Evolutionary conservation across 2,329 filamentous ascomycete species (phyloP).

Genomic region (Trichoderma guizhouense): DNA sequence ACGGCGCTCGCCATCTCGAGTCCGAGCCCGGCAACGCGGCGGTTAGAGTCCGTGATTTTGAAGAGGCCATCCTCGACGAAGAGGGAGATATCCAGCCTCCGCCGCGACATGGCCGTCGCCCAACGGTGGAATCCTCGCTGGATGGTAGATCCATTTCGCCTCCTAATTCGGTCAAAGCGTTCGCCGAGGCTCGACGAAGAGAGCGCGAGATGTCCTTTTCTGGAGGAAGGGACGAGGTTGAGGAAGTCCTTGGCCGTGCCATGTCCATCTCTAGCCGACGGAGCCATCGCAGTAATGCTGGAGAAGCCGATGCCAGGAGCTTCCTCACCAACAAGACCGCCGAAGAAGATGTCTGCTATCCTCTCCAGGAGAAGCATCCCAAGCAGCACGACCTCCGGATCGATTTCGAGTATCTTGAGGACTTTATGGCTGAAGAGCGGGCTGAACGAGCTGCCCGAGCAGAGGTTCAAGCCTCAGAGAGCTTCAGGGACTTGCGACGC

Average conservation of each 20-base stretch:
- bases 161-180: constrained; percentile 96
- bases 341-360: constrained; percentile 88
- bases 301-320: constrained; percentile 60
- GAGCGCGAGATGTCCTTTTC: constrained; percentile 67
- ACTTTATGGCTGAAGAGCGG: constrained; percentile 70
- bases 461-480: constrained; percentile 36
- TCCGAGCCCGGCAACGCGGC: constrained; percentile 35
- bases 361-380: constrained; percentile 62
- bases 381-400: constrained; percentile 66
- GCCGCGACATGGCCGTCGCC: constrained; percentile 47
- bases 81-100: constrained; percentile 60
- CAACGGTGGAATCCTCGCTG: constrained; percentile 53
- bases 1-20: constrained; percentile 49
- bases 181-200: constrained; percentile 83
- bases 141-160: constrained; percentile 74
- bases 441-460: constrained; percentile 45
- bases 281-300: constrained; percentile 55
- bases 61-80: constrained; percentile 73
- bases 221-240: constrained; percentile 41
- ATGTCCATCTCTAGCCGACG: constrained; percentile 56
- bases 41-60: constrained; percentile 72
- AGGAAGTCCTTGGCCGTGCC: constrained; percentile 62
- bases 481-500: constrained; percentile 35
- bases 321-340: constrained; percentile 65
- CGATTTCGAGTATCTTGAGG: constrained; percentile 91